Conservation (phyloP, 2,329 filamentous ascomycete genomes). For the Madurella fahalii region DNA sequence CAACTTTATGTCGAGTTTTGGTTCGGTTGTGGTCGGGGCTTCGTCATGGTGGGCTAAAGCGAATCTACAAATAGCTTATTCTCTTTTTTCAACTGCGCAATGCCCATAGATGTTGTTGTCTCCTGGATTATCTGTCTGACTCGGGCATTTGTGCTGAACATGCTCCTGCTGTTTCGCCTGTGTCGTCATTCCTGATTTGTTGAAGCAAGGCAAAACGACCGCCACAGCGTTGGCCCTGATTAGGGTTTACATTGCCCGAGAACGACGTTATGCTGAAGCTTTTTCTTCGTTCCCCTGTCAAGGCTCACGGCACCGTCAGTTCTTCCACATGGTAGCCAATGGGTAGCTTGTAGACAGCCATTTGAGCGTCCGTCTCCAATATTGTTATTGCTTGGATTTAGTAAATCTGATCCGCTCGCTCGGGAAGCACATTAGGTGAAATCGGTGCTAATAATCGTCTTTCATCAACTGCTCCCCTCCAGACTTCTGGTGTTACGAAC, state of each 20-base stretch:
- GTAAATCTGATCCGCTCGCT: not conserved
- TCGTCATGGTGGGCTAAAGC: conserved; percentile 1
- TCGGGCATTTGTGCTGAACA: no score
- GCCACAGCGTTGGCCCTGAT: no score
- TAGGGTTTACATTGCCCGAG: no score
- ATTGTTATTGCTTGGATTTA: not conserved
- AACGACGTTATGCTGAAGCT: no score
- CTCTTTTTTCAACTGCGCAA: not conserved
- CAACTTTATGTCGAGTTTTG: conserved; percentile 2
- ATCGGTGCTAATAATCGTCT: not conserved
- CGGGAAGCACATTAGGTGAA: not conserved
- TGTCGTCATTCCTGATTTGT: no score
- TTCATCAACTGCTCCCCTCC: not conserved
- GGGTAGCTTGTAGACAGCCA: no score
- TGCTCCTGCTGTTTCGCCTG: no score
- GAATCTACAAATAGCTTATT: not conserved
- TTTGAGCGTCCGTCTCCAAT: not conserved
- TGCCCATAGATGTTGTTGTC: not conserved
- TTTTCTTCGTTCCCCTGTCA: no score
- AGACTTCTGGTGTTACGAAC: not conserved
- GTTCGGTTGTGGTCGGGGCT: conserved; percentile 2
- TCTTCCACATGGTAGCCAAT: no score
- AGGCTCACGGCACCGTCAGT: no score
- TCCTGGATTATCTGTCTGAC: not conserved
- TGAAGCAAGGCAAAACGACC: no score